Base-by-base conservation (phyloP, 1,139 yeast genomes). In the Candida freyschussii region DNA sequence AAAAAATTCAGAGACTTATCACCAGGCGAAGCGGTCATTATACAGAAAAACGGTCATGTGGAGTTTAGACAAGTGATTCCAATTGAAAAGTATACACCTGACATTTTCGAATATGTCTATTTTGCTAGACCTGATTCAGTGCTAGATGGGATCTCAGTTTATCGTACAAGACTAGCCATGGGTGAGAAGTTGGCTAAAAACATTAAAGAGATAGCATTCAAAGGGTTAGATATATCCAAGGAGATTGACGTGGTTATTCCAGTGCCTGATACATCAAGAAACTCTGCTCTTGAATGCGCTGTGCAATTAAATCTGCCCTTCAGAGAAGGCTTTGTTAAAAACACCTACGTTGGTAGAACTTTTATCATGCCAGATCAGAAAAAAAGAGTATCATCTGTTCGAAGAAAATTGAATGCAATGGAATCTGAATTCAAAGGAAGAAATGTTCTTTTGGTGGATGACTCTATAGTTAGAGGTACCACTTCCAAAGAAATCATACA, bases 61-160 rank as follows among this genome's bases (percentile, higher is more conserved):
- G 91, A 85, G 55, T 78, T 85, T 57, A 76, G 75, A 47, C 98
- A 91, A 63, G 86, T 89, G 34, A 91, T 80, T n/a, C 78, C 83
- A 40, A 74, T 80, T 40, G 67, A 71, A 54, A 60, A 79, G 2
- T 89, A 87, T 60, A 78, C 96, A 8, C 99, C 99, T 4, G 98
- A 93, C 63, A 79, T 91, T 47, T 91, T 91, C 52, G 99, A 91
- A 63, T 93, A 87, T 56, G 99, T 91, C 29, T 91, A 91, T 63
- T 91, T 91, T 65, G 97, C 98, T 18, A 78, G 99, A 57, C 96
- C 97, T 1, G 99, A 91, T 59, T 82, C 95, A 28, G 95, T 91
- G 24, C 65, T 89, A 52, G 99, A 91, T 59, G 98, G 98, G 14
- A 81, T 89, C 32, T 83, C 95, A 12, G 97, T 91, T 19, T 93